phyloP scores from a whole-genome alignment of 225 moss, liverwort and hornwort genomes.

The Rhytidiadelphus loreus region DNA sequence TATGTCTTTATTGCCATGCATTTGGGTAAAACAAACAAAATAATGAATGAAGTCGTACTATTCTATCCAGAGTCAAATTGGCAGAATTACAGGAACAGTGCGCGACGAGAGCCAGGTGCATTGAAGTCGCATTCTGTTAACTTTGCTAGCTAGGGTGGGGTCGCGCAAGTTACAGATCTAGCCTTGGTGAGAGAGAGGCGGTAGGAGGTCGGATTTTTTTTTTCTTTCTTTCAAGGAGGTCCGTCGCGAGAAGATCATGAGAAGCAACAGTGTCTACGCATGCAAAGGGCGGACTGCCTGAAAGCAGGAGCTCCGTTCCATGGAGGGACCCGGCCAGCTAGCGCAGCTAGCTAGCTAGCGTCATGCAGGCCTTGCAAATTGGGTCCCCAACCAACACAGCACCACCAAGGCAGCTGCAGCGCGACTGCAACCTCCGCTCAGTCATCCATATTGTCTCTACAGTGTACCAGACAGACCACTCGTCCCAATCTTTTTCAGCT shows the following conservation, averaged over 20 bases:
- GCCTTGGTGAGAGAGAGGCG: not conserved
- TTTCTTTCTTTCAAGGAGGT: not conserved
- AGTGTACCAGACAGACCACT: not conserved
- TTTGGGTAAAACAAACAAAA: no score
- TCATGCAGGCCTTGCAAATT: not conserved
- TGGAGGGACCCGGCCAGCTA: no score
- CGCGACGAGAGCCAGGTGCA: not conserved
- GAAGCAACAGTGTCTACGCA: not conserved
- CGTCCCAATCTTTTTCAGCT: not conserved
- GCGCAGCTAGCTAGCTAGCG: no score
- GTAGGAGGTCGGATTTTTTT: not conserved
- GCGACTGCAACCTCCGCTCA: not conserved
- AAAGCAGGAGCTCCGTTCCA: not conserved
- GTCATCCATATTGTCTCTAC: not conserved
- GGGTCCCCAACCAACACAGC: not conserved
- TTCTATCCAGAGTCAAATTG: not conserved
- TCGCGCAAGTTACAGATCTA: not conserved
- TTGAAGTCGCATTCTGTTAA: not conserved
- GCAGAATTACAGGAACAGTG: not conserved
- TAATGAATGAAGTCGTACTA: no score
- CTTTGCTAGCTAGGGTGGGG: not conserved
- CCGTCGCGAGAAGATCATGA: conserved; percentile 4
- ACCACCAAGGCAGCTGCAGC: not conserved
- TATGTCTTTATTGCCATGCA: no score
- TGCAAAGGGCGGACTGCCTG: not conserved